Conservation (phyloP, 176 grass and related monocot genomes). For the Oryza australiensis region DNA sequence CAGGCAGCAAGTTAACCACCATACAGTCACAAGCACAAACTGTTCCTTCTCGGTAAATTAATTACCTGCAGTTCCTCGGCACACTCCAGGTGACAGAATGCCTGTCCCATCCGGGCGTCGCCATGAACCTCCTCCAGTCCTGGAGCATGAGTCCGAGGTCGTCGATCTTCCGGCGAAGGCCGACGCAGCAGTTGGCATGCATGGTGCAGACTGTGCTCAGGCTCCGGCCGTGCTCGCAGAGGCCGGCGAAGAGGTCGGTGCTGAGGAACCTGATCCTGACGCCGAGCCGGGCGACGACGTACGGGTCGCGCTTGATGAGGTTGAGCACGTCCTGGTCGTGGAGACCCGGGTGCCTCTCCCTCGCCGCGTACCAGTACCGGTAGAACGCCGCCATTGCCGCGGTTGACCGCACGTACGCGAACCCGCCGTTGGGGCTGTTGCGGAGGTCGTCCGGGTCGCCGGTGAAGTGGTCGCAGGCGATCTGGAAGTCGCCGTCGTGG, state of each 20-base stretch:
- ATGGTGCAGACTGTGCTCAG: conserved; percentile 61
- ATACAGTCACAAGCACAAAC: not conserved
- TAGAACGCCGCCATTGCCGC: conserved; percentile 48
- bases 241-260: conserved; percentile 65
- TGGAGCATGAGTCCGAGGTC: conserved; percentile 65
- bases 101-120: conserved; percentile 13
- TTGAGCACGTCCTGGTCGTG: conserved; percentile 73
- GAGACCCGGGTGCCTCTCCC: conserved; percentile 29
- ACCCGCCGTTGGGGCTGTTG: conserved; percentile 61
- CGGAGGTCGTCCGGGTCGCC: conserved; percentile 42
- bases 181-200: conserved; percentile 86
- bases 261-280: conserved; percentile 60
- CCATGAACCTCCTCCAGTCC: conserved; percentile 73
- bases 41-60: not conserved
- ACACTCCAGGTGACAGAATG: conserved; percentile 45
- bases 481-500: conserved; percentile 49
- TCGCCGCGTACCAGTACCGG: conserved; percentile 43
- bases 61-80: conserved; percentile 67
- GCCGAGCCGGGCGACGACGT: conserved; percentile 45
- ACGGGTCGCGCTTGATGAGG: conserved; percentile 50
- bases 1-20: no score
- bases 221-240: conserved; percentile 61
- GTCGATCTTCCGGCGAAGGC: conserved; percentile 51
- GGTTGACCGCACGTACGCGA: conserved; percentile 52
- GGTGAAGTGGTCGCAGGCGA: conserved; percentile 65